Base-by-base conservation (phyloP, 768 basidiomycete species). In the Thelephora ganbajun region DNA sequence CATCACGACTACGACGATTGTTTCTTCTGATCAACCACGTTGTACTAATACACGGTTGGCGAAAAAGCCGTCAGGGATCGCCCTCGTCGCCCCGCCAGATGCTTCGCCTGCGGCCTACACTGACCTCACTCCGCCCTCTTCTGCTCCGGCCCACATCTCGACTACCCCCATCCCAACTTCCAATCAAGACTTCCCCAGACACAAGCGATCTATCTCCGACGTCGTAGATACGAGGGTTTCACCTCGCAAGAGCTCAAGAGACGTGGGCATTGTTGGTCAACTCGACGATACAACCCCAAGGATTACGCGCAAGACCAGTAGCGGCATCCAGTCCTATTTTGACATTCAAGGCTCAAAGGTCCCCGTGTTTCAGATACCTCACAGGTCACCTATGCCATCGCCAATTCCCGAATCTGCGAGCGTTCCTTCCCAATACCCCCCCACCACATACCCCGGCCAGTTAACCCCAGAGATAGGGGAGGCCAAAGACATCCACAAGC, bases 81-180 rank as follows among this genome's bases (percentile, higher is more conserved):
- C 82, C 46, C 68, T 86, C 52, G 77, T 85, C 50, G 79, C 80
- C 46, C 83, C 82, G 44, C 80, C 82, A 35, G 84, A 83, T 60
- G 78, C 77, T 53, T 69, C 76, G 7, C 70, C 71, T 13, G 65
- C 59, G 42, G 62, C 69, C 12, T 76, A 79, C 56, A 67, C 74
- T 23, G 70, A 72, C 47, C 65, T 79, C 42, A 67, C 73, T 4
- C 73, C 76, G 48, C 76, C 76, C 12, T 59, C 69, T 18, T 66
- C 72, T 23, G 69, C 72, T 11, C 76, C 78, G n/a, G 39, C 46
- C n/a, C 43, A 51, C 30, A 37, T 54, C 44, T 20, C 48, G 22
- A 23, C 46, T 48, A 49, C 37, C 36, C 49, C 44, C 20, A 6
- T 18, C 30, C 30, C 13, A 36, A 12, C 47, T n/a, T 41, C 52